A percentile compares a stretch with the other conserved stretches of the same genome.
Evolutionary conservation across 2,329 filamentous ascomycete species (phyloP).

Genomic region (Lecanoromycetidae sp.): DNA sequence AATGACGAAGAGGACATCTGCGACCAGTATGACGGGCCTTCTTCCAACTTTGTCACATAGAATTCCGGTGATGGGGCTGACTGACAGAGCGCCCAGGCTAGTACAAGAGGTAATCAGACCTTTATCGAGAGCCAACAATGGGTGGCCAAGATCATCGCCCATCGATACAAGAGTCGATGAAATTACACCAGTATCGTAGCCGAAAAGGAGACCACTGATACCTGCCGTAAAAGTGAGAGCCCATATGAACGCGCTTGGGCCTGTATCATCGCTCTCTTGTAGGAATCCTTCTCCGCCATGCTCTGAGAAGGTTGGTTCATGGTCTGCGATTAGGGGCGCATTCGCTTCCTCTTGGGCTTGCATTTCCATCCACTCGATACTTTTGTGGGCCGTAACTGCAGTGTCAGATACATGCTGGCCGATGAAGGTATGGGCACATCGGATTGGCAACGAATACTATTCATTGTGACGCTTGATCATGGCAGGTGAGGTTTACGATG

Average conservation of each 20-base stretch:
- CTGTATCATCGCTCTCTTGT: not conserved
- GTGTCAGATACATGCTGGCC: slow-evolving; percentile 1
- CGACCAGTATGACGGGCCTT: slow-evolving; percentile 35
- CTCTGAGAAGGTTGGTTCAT: not conserved
- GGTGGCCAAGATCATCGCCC: slow-evolving; percentile 40
- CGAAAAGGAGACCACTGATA: slow-evolving; percentile 47
- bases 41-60: slow-evolving; percentile 39
- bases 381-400: not conserved
- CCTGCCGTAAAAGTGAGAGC: slow-evolving; percentile 45
- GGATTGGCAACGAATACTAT: too few species aligned
- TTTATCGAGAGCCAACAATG: slow-evolving; percentile 44
- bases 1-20: slow-evolving; percentile 34
- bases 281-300: not conserved
- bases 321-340: slow-evolving; percentile 10
- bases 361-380: slow-evolving; percentile 7
- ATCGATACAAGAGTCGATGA: slow-evolving; percentile 48
- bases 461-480: too few species aligned
- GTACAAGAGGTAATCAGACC: slow-evolving; percentile 47
- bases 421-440: not conserved
- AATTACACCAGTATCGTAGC: slow-evolving; percentile 52
- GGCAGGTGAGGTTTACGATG: too few species aligned
- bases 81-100: slow-evolving; percentile 45
- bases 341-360: slow-evolving; percentile 9
- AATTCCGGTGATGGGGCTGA: slow-evolving; percentile 42
- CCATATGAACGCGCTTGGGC: slow-evolving; percentile 38